Evolutionary conservation across 1,284 basidiomycete genomes (phyloP), one percentile per base, ranked within the genome.

Genomic region (Ustilago hordei): DNA sequence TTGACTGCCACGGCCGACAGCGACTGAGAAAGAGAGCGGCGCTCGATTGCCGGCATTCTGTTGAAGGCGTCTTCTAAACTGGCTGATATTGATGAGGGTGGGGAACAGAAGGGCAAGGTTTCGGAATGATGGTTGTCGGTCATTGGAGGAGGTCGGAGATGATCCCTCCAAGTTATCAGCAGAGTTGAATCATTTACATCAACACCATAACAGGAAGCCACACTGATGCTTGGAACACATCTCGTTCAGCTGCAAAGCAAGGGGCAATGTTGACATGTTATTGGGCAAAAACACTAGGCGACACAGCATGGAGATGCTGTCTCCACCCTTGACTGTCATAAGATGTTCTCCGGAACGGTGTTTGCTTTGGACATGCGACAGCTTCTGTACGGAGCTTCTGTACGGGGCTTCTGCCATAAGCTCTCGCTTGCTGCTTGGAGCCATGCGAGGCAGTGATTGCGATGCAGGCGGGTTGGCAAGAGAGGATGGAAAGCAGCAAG

Each of bases 1-100:
- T 69, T 69, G 47, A n/a, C 15, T 13, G 72, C 72, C 17, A 69
- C 67, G 12, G 53, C 58, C 34, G 66, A 69, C 17, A 75, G 60
- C 28, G 66, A 60, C 13, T 69, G 72, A 4, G 66, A 53, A 3
- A 74, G 50, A 28, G 65, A 67, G 19, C 54, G 60, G 28, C 69
- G 69, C n/a, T 72, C 71, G 52, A 62, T 35, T 23, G 71, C 45
- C 13, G 71, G 63, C 71, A 74, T 72, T 11, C 4, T 50, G 11
- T 31, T 31, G 23, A 23, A 31, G n/a, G 15, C 6, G 1, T 13
- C 13, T 9, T 59, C n/a, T 39, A 4, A 47, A 23, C 19, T 39
- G 11, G 36, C 53, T 38, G 11, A 32, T 5, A 34, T n/a, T 19
- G 31, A 9, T 1, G 50, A 50, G 28, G 48, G 48, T 28, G 23